phyloP scores from a whole-genome alignment of 78 protist species.

The Guillardia theta region DNA sequence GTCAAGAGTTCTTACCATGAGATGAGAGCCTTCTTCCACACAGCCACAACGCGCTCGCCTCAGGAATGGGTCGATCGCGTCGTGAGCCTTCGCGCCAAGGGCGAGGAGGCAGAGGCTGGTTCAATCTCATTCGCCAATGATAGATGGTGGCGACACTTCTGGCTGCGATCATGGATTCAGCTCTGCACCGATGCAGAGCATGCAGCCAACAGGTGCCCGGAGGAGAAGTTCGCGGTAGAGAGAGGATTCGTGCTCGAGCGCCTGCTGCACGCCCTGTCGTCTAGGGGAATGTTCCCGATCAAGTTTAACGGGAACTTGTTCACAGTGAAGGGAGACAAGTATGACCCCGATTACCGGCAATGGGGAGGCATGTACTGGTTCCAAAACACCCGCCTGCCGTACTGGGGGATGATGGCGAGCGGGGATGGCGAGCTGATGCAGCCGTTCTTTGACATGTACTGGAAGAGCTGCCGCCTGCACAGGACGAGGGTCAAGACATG shows the following conservation, averaged over 20 bases:
- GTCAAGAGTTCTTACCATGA: neutral
- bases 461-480: neutral
- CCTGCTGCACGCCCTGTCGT: neutral
- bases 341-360: neutral
- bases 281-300: neutral
- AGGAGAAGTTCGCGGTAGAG: neutral
- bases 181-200: neutral
- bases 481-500: neutral
- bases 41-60: neutral
- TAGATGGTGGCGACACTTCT: neutral
- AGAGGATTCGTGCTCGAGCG: neutral
- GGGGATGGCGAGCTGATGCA: neutral
- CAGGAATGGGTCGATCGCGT: neutral
- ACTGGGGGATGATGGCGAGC: conserved; percentile 16
- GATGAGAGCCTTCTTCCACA: neutral
- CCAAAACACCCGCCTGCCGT: conserved; percentile 12
- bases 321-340: neutral
- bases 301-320: conserved; percentile 15
- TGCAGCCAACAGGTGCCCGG: neutral
- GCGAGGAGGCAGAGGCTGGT: neutral
- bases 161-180: neutral
- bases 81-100: neutral
- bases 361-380: conserved; percentile 41
- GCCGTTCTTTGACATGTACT: neutral
- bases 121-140: neutral